Percentiles rank a stretch among this genome's conserved stretches.
These are phyloP conservation scores for Harringtonia lauricola DNA, from an alignment of 2,329 filamentous ascomycete genomes.

Conservation along the genomic window DNA sequence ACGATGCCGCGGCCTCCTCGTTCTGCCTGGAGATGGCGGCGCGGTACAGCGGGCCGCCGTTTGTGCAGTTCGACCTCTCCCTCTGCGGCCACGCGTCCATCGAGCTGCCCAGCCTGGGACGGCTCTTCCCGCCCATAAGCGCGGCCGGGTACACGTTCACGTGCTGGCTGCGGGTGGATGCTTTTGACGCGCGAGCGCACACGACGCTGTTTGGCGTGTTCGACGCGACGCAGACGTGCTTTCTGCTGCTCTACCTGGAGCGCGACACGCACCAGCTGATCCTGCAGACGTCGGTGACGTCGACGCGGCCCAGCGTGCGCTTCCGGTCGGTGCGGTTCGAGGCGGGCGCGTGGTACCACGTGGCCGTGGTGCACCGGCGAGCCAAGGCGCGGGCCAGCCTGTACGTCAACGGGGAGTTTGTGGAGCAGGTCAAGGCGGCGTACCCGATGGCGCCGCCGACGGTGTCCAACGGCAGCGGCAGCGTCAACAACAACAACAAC, in stretches of 20 bases:
- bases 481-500: background rate
- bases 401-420: slow-evolving; percentile 88
- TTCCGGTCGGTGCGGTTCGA: slow-evolving; percentile 78
- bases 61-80: slow-evolving; percentile 90
- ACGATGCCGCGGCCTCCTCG: slow-evolving; percentile 44
- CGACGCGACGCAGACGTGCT: slow-evolving; percentile 84
- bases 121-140: slow-evolving; percentile 70
- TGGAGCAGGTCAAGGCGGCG: slow-evolving; percentile 79
- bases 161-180: slow-evolving; percentile 80
- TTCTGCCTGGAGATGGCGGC: slow-evolving; percentile 67
- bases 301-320: slow-evolving; percentile 75
- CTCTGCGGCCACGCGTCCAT: slow-evolving; percentile 80
- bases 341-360: slow-evolving; percentile 79
- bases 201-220: slow-evolving; percentile 95
- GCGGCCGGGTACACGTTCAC: slow-evolving; percentile 82
- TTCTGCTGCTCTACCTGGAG: slow-evolving; percentile 86
- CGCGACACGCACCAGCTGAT: slow-evolving; percentile 91
- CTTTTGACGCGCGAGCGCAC: slow-evolving; percentile 73
- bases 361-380: slow-evolving; percentile 75
- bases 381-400: slow-evolving; percentile 74
- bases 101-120: slow-evolving; percentile 77
- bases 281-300: slow-evolving; percentile 85
- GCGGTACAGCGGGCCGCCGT: slow-evolving; percentile 65
- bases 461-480: slow-evolving; percentile 45
- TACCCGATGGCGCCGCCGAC: slow-evolving; percentile 67